Base-by-base conservation (phyloP, 371 early-diverging fungal species). In the Mucor irregularis region DNA sequence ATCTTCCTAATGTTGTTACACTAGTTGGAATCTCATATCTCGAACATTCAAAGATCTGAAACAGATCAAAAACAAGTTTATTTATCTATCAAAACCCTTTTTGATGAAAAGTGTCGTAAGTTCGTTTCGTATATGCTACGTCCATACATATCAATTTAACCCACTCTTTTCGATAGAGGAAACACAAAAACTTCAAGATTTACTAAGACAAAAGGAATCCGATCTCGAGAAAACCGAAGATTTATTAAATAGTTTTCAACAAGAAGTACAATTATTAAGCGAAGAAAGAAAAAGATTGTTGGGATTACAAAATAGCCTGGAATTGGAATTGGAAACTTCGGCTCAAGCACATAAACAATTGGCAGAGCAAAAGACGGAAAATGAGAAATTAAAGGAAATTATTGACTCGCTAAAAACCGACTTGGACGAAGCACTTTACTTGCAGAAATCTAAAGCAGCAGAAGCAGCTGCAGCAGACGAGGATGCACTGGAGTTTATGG, bases 41-140 rank as follows among this genome's bases (percentile, higher is more conserved):
- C 68, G 22, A 64, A 62, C 17, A 70, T 81, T 17, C 72, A 74
- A 51, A 60, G 69, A 13, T 71, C 76, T 31, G 73, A 78, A 55
- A 70, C 76, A 24, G 73, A 74, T 17, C 79, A 81, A 49, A 81
- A 72, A 37, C 79, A 81, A 51, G 71, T 79, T 3, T 77, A 81
- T 51, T 10, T 62, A 25, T 75, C 77, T 2, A 73, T 81, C 21
- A 71, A 66, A 33, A 37, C 30, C 9, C 48, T 76, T 24, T 77
- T 77, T 57, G 82, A 78, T 56, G 82, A 78, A 37, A 79, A 81
- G 61, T 75, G 82, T 49, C 60, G 81, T 81, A 76, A 61, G 64
- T 25, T 40, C 14, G 24, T n/a, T 9, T 5, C 5, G 19, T 6
- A 22, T 4, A 9, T 6, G 21, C 9, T 19, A 14, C 4, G 7